Conservation (phyloP, 805 yeast genomes). For the Monosporozyma yasuniensis region DNA sequence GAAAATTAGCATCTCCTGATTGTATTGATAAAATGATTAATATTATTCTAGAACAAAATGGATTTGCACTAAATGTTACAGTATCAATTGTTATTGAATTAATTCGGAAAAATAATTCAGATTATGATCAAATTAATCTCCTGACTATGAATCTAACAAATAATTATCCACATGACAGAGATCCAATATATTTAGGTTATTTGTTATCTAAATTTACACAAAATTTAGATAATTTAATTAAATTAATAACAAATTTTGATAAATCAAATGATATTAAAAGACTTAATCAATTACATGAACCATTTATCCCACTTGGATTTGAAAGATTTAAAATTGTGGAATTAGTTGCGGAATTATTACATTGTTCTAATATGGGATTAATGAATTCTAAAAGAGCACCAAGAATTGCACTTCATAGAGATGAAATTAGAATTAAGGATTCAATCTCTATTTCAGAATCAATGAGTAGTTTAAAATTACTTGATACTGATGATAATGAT, state of each 20-base stretch:
- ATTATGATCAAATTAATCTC: conserved; percentile 80
- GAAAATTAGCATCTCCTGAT: conserved; percentile 70
- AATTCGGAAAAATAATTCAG: conserved; percentile 89
- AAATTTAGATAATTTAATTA: conserved; percentile 33
- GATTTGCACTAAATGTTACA: conserved; percentile 79
- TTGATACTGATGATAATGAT: conserved; percentile 1
- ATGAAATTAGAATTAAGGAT: conserved; percentile 42
- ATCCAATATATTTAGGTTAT: conserved; percentile 85
- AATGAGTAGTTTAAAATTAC: background rate
- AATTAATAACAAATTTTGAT: conserved; percentile 20
- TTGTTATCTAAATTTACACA: conserved; percentile 65
- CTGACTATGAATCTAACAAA: conserved; percentile 64
- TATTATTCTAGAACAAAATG: conserved; percentile 58
- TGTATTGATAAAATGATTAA: conserved; percentile 53
- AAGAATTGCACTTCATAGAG: conserved; percentile 56
- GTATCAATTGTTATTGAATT: conserved; percentile 90
- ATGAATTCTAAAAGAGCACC: conserved; percentile 72
- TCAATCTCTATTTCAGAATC: background rate
- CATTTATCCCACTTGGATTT: conserved; percentile 68
- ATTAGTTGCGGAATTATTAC: conserved; percentile 82
- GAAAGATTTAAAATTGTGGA: conserved; percentile 87
- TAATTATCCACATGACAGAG: conserved; percentile 83
- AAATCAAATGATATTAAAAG: conserved; percentile 18
- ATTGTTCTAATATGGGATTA: conserved; percentile 91
- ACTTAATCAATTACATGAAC: conserved; percentile 55